Conservation (phyloP, 2,329 filamentous ascomycete species). For the Apiospora rasikravindrae region DNA sequence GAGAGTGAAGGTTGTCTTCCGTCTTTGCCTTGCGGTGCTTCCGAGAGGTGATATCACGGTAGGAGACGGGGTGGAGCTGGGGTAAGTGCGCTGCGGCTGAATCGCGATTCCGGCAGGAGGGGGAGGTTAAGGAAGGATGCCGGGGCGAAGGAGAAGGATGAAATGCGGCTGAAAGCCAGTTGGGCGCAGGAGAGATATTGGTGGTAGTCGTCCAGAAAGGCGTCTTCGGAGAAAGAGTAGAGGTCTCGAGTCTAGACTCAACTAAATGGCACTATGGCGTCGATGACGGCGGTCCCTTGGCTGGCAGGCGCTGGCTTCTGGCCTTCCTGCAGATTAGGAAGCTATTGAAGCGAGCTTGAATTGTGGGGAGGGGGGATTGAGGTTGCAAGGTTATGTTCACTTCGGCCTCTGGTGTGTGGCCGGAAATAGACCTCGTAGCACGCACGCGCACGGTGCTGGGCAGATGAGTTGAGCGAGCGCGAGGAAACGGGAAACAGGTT, state of each 20-base stretch:
- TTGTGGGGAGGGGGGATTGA: constrained; percentile 5
- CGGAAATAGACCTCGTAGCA: neutral
- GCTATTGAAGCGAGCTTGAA: constrained; percentile 20
- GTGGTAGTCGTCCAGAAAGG: neutral
- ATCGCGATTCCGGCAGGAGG: neutral
- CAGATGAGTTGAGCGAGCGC: neutral
- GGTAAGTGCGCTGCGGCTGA: constrained; percentile 16
- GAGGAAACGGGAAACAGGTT: neutral
- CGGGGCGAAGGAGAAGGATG: neutral
- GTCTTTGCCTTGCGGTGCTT: neutral
- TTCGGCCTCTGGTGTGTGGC: neutral
- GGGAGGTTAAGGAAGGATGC: neutral
- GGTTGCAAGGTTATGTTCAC: constrained; percentile 15
- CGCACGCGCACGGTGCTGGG: neutral
- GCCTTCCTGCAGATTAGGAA: constrained; percentile 10
- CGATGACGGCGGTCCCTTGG: neutral
- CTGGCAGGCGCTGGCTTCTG: constrained; percentile 1
- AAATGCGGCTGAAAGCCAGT: constrained; percentile 1
- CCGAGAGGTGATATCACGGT: constrained; percentile 16
- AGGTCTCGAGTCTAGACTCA: constrained; percentile 13
- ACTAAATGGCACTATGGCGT: neutral
- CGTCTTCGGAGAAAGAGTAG: neutral
- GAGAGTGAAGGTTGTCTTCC: neutral
- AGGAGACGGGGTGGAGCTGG: constrained; percentile 15
- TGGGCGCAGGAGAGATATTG: neutral